Evolutionary conservation across 164 flowering plant genomes (phyloP).

Genomic region (Stephania cephalantha): DNA sequence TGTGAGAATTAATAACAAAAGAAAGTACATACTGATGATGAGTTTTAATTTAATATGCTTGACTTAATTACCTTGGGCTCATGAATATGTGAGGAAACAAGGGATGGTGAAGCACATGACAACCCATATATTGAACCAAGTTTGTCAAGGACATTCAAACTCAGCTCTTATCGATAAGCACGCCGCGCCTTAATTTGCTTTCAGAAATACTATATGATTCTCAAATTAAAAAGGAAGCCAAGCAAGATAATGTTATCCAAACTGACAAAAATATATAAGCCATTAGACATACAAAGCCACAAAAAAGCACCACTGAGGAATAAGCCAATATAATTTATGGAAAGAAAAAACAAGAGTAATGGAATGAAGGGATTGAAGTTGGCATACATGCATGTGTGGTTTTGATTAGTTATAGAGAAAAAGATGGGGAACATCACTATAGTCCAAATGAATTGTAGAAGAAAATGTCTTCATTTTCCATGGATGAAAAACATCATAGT

Average conservation of each 20-base stretch:
- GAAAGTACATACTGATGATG: not conserved
- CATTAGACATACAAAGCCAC: not conserved
- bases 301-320: not conserved
- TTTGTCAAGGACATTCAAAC: not conserved
- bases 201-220: not conserved
- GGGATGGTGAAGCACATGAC: conserved; percentile 20
- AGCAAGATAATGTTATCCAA: not conserved
- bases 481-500: no score
- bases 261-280: not conserved
- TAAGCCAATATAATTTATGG: not conserved
- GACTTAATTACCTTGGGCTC: conserved; percentile 18
- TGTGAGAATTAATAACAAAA: not conserved
- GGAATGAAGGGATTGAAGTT: not conserved
- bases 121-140: conserved; percentile 21
- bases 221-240: not conserved
- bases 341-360: not conserved
- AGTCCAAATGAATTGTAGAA: not conserved
- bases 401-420: not conserved
- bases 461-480: no score
- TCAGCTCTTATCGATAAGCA: not conserved
- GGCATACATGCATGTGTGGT: not conserved
- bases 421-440: not conserved
- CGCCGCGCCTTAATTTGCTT: not conserved
- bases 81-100: conserved; percentile 19
- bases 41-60: no score